Evolutionary conservation across 441 rosid species (phyloP).

Genomic region (Brassica hybrid): DNA sequence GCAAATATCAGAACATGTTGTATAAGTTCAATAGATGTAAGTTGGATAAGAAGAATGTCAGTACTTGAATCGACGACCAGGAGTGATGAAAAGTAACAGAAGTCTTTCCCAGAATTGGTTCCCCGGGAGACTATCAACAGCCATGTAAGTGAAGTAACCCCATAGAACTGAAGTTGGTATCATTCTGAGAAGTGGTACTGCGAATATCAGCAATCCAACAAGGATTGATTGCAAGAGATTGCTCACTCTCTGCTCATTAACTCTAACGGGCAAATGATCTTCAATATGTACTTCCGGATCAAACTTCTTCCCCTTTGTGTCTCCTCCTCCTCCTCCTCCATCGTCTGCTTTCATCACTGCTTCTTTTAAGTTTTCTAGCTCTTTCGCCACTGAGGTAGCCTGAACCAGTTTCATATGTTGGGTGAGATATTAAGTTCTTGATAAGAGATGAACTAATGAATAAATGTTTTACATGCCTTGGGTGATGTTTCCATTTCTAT

Average conservation of each 20-base stretch:
- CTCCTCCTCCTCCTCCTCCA: slow-evolving; percentile 24
- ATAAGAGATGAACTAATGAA: slow-evolving; percentile 12
- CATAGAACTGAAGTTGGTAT: slow-evolving; percentile 88
- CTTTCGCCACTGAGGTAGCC: slow-evolving; percentile 55
- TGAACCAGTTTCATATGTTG: slow-evolving; percentile 30
- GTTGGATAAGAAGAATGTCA: slow-evolving; percentile 32
- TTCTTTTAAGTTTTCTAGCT: slow-evolving; percentile 65
- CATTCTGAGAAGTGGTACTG: slow-evolving; percentile 65
- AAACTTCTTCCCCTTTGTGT: slow-evolving; percentile 51
- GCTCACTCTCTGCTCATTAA: slow-evolving; percentile 84
- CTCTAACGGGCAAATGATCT: slow-evolving; percentile 75
- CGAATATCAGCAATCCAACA: slow-evolving; percentile 58
- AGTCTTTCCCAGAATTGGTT: slow-evolving; percentile 92
- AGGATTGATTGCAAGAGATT: slow-evolving; percentile 79
- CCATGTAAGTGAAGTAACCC: slow-evolving; percentile 95
- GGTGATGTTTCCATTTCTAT: slow-evolving; percentile 72
- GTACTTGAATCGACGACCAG: slow-evolving; percentile 77
- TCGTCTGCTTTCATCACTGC: slow-evolving; percentile 65
- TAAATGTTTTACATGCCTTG: slow-evolving; percentile 41
- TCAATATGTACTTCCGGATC: slow-evolving; percentile 78
- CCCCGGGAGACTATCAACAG: slow-evolving; percentile 90
- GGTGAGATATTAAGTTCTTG: slow-evolving; percentile 25
- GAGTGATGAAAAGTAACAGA: slow-evolving; percentile 69
- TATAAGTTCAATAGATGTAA: background rate
- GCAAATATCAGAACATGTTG: background rate